Base-by-base conservation (phyloP, 2,329 filamentous ascomycete species). In the Neopestalotiopsis clavispora region DNA sequence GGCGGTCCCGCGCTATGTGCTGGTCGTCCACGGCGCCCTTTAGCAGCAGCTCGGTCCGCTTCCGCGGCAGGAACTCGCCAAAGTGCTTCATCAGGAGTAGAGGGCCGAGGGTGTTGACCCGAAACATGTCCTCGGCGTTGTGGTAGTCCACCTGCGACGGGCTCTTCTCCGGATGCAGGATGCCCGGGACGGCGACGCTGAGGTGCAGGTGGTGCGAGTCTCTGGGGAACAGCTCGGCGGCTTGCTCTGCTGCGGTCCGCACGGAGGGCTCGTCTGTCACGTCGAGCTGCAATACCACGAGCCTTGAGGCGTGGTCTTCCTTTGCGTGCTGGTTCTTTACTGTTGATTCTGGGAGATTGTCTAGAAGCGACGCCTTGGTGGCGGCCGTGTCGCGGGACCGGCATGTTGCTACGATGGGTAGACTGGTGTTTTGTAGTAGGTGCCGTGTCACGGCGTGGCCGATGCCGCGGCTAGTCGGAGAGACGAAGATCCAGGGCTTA, bases 31-130 rank as follows among this genome's bases (percentile, higher is more conserved):
- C 64, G 1, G 68, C 69, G 5, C 69, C 70, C 9, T 57, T 59
- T 0, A 71, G 69, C 56, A 12, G 52, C 75, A 86, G 72, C 5
- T 78, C 71, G 0, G 84, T 83, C 4, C 83, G 78, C 72, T 88
- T 90, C 17, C 83, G 85, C 1, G 93, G 93, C 3, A 96, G 83
- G 74, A 95, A 91, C 0, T 82, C 82, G 0, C 85, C 84, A 74
- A 96, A 93, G 79, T 94, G 89, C 80, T 96, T 96, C 76, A 93
- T 87, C 68, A 95, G 84, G 67, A 96, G 83, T 75, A 96, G 83
- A 0, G 92, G 92, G 0, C 92, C 93, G 2, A 96, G 82, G 0
- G 90, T 85, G 78, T 96, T 97, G 69, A 93, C 87, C 66, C 85
- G 85, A 79, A 94, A 91, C n/a, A 89, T 94, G 60, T 89, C 81